These are phyloP conservation scores for Mycena albidolilacea DNA, from an alignment of 768 basidiomycete genomes.

Conservation along the genomic window DNA sequence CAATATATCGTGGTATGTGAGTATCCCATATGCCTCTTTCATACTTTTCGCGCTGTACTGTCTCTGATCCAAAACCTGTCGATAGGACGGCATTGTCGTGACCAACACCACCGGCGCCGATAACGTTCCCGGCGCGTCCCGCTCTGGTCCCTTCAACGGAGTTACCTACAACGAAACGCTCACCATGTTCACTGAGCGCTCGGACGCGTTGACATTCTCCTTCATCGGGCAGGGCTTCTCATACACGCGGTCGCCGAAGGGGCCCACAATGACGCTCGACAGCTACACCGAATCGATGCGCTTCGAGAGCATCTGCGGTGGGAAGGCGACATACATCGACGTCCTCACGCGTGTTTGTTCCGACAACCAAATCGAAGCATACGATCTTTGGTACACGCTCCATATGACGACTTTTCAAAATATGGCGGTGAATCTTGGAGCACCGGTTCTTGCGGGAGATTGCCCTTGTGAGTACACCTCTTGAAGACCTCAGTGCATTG, in stretches of 20 bases:
- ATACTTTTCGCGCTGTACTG: not conserved
- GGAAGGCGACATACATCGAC: slow-evolving; percentile 36
- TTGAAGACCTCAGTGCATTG: too few relatives aligned
- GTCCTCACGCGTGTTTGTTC: slow-evolving; percentile 20
- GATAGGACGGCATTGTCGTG: slow-evolving; percentile 17
- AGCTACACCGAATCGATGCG: slow-evolving; percentile 33
- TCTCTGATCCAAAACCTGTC: not conserved
- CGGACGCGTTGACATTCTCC: slow-evolving; percentile 10
- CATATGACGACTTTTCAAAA: too few relatives aligned
- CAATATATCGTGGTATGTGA: slow-evolving; percentile 41
- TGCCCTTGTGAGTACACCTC: too few relatives aligned
- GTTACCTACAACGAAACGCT: slow-evolving; percentile 26
- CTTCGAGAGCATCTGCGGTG: too few relatives aligned
- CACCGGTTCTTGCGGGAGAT: too few relatives aligned
- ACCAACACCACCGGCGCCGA: slow-evolving; percentile 29
- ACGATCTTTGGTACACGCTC: slow-evolving; percentile 20
- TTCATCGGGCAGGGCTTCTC: not conserved
- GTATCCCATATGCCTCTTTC: not conserved
- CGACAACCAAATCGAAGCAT: not conserved
- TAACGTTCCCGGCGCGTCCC: too few relatives aligned
- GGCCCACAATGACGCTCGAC: not conserved
- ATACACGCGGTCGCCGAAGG: slow-evolving; percentile 2
- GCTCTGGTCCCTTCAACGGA: slow-evolving; percentile 10
- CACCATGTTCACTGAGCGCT: not conserved
- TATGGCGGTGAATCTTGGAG: too few relatives aligned